Base-by-base conservation (phyloP, 1,284 basidiomycete genomes). In the Termitomyces sp. region DNA sequence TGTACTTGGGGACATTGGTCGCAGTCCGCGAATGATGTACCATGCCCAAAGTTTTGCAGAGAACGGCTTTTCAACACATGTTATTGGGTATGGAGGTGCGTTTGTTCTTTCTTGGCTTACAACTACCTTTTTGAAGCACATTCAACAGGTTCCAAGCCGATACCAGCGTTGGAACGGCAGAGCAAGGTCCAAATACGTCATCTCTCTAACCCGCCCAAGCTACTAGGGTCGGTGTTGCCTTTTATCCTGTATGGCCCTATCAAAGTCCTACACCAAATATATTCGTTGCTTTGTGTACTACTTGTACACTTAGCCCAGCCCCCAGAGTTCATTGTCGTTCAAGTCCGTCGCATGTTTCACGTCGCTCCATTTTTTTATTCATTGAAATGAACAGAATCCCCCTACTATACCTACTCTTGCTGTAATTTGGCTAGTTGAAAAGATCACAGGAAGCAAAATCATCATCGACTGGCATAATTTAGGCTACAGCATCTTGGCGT, bases 381-480 rank as follows among this genome's bases (percentile, higher is more conserved):
- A 24, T 38, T 13, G 24, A 21, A 50, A 59, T 42, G 59, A n/a
- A 8, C 41, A 97, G 91, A 99, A 97, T 63, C 97, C 97, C 11
- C 97, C 97, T 2, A 93, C 91, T 50, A 93, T 99, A 19, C 97
- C 97, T 0, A 96, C 96, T 0, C 81, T 99, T 11, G 82, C 86
- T 1, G 73, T 99, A 8, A 91, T 93, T 1, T 89, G 91, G 73
- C 67, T 93, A 37, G 83, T 89, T 0, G 80, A 80, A 19, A 68
- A 72, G 46, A 64, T 92, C 4, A 78, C 84, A 14, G 84, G 88
- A 1, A 87, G 86, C 57, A 91, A 90, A 62, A 76, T 99, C 55
- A 88, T 99, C 52, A 96, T 99, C 56, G 97, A 99, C 71, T 99
- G 97, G 97, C 97, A 99, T 68, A 99, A 99, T 67, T 81, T 96